phyloP scores from a whole-genome alignment of 208 protist species.

The Trypanosoma lewisi region DNA sequence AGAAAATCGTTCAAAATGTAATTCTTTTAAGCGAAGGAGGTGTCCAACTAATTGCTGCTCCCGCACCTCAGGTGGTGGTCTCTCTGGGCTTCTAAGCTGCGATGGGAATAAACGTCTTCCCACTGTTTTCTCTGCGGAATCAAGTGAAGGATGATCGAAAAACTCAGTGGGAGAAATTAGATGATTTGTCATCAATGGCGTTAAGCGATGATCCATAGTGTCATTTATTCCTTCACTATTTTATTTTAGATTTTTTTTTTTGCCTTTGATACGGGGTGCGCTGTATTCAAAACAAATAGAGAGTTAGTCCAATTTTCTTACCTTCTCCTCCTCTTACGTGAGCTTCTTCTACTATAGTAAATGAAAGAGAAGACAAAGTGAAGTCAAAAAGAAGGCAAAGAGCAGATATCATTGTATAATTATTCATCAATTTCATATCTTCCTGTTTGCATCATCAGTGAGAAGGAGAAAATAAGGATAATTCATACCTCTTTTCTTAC shows the following conservation, averaged over 20 bases:
- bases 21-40: conserved; percentile 12
- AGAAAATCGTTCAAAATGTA: conserved; percentile 9
- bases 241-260: neutral
- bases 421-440: no score
- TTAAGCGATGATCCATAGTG: neutral
- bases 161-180: neutral
- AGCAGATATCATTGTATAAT: no score
- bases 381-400: no score
- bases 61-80: neutral
- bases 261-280: no score
- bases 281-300: no score
- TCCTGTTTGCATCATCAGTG: no score
- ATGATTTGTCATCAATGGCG: neutral
- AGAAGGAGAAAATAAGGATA: no score
- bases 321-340: no score
- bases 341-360: no score
- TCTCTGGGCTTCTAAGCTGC: neutral
- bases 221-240: neutral
- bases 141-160: neutral
- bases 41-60: conserved; percentile 9
- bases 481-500: no score
- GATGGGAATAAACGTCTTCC: neutral
- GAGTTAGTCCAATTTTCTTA: no score
- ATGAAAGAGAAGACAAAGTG: no score
- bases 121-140: neutral